Evolutionary conservation across 768 basidiomycete genomes (phyloP), one percentile per base, ranked within the genome.

Genomic region (Collybia sp.): DNA sequence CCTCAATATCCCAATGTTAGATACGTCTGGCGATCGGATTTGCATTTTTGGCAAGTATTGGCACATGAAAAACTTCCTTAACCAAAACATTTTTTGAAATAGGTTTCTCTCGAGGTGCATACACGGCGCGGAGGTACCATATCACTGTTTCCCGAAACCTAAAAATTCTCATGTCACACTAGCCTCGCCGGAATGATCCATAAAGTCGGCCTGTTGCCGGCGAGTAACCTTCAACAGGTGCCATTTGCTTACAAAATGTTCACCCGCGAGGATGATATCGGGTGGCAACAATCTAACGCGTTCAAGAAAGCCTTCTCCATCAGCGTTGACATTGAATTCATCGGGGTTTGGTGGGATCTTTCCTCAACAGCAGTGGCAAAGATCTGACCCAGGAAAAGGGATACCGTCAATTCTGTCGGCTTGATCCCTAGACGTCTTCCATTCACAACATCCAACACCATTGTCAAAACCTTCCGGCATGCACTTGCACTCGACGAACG

Each of bases 231-330:
- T 48, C 71, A 80, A 49, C 75, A 79, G 53, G 68, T 81, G 10
- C 75, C 77, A 2, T 79, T 83, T 43, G 80, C 77, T 11, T 82
- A 78, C 62, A 72, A 72, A 44, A 76, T 80, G 72, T 81, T 70
- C 63, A 71, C 66, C 9, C 58, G 61, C 1, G 51, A 57, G 12
- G 71, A 77, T 43, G 62, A 67, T 19, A 40, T 52, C 1, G 72
- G 74, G 11, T 73, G 73, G 73, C 63, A 64, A 40, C 70, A 72
- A 44, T 70, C 70, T 3, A 65, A 67, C 36, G 68, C 64, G 0
- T 80, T 79, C 63, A 78, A 77, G 55, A 65, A 67, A 30, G 66
- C 75, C 3, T 76, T 79, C 56, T 73, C 69, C 6, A 64, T 68
- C 30, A 64, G 73, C 35, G 75, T 77, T 11, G 58, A 69, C 13